These are phyloP conservation scores for Elsinoe necatrix DNA, from an alignment of 2,329 filamentous ascomycete genomes.

Conservation along the genomic window DNA sequence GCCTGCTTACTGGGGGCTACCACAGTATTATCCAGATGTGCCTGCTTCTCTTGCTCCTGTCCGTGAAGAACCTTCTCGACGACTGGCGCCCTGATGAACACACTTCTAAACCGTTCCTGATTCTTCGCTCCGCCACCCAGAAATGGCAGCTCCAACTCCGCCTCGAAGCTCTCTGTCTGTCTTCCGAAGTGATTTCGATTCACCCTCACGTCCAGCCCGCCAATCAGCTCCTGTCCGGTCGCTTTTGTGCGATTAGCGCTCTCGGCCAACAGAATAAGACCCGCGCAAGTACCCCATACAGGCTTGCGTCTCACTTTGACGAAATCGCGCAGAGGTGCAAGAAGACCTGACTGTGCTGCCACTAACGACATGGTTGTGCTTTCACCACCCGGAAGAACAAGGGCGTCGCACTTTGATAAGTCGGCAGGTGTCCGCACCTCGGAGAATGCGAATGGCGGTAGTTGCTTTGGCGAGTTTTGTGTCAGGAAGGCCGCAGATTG, in stretches of 20 bases:
- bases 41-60: constrained; percentile 42
- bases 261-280: constrained; percentile 82
- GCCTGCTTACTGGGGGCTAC: constrained; percentile 48
- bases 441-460: constrained; percentile 51
- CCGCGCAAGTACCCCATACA: constrained; percentile 93
- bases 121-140: constrained; percentile 34
- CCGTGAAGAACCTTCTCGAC: constrained; percentile 69
- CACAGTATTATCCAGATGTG: constrained; percentile 40
- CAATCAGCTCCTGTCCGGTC: constrained; percentile 86
- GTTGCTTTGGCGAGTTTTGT: constrained; percentile 18
- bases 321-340: constrained; percentile 79
- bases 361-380: constrained; percentile 90
- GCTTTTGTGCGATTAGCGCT: constrained; percentile 81
- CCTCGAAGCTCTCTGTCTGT: constrained; percentile 85
- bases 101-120: constrained; percentile 58
- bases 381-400: constrained; percentile 89
- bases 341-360: constrained; percentile 67
- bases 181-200: constrained; percentile 93
- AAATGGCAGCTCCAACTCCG: constrained; percentile 64
- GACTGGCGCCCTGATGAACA: constrained; percentile 91
- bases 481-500: constrained; percentile 52
- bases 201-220: constrained; percentile 81
- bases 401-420: constrained; percentile 64
- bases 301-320: constrained; percentile 79
- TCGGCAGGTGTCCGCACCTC: constrained; percentile 72